These are phyloP conservation scores for Cruciata laevipes DNA, from an alignment of 257 asterid genomes.

Conservation along the genomic window DNA sequence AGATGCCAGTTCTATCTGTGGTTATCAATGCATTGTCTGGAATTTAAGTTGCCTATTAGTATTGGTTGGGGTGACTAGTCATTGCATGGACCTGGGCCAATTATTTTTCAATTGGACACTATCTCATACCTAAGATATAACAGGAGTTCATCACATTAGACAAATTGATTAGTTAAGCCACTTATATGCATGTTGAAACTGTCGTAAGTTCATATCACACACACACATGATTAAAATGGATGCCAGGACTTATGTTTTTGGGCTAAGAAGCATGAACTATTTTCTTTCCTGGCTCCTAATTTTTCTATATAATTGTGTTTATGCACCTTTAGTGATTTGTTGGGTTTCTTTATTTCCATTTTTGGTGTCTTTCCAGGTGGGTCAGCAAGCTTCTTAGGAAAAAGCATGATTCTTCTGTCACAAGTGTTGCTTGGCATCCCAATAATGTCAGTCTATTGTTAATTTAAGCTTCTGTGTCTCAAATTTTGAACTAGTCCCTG, in stretches of 20 bases:
- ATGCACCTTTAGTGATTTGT: background rate
- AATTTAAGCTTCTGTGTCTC: background rate
- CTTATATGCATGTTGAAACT: background rate
- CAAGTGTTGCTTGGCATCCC: constrained; percentile 98
- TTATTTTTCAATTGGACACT: background rate
- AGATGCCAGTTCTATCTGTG: background rate
- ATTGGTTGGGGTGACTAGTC: background rate
- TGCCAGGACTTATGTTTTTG: background rate
- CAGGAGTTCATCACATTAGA: background rate
- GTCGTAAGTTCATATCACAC: background rate
- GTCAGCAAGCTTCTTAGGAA: constrained; percentile 95
- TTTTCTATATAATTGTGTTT: background rate
- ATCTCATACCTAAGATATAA: background rate
- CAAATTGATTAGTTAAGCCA: background rate
- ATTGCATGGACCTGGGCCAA: background rate
- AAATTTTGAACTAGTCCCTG: background rate
- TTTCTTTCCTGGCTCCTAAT: background rate
- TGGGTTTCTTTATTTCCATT: constrained; percentile 9
- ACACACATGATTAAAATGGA: background rate
- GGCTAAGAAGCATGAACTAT: background rate
- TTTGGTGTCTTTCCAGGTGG: constrained; percentile 62
- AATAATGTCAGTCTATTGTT: constrained; percentile 58
- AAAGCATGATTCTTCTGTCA: constrained; percentile 96
- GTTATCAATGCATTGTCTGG: background rate
- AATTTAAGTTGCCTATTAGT: background rate